Conservation (phyloP, 345 rosid species). For the Eutrema yunnanense region DNA sequence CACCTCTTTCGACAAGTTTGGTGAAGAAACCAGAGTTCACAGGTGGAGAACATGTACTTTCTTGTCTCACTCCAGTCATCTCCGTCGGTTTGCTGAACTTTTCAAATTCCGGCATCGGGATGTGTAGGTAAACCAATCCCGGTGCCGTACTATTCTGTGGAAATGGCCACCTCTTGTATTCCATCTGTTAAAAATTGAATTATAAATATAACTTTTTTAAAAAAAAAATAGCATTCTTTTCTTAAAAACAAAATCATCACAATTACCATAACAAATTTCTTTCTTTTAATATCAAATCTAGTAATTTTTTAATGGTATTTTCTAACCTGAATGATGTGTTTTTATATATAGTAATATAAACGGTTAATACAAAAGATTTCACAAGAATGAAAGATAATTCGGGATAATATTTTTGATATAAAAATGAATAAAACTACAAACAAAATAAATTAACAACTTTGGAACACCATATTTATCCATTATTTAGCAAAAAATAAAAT, state of each 20-base stretch:
- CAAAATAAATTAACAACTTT: too few species aligned
- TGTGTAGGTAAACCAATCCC: slow-evolving; percentile 86
- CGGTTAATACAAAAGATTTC: too few species aligned
- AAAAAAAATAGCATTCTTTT: too few species aligned
- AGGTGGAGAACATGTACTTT: slow-evolving; percentile 56
- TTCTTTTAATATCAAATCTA: too few species aligned
- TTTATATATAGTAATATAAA: too few species aligned
- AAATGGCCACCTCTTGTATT: slow-evolving; percentile 47
- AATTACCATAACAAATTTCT: not conserved
- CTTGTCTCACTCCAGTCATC: slow-evolving; percentile 66
- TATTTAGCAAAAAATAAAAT: too few species aligned
- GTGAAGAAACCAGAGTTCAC: slow-evolving; percentile 90
- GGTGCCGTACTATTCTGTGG: slow-evolving; percentile 66
- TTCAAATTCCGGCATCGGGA: slow-evolving; percentile 77
- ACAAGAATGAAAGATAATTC: too few species aligned
- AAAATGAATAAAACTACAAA: too few species aligned
- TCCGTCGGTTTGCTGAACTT: slow-evolving; percentile 49
- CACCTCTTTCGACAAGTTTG: slow-evolving; percentile 71
- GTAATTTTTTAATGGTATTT: too few species aligned
- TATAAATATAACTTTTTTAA: not conserved
- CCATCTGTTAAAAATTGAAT: slow-evolving; percentile 36
- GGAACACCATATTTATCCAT: too few species aligned
- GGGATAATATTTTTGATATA: too few species aligned
- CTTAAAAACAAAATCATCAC: not conserved
- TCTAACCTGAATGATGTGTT: too few species aligned